These are phyloP conservation scores for Fusarium nematophilum DNA, from an alignment of 2,329 filamentous ascomycete genomes.

Conservation along the genomic window DNA sequence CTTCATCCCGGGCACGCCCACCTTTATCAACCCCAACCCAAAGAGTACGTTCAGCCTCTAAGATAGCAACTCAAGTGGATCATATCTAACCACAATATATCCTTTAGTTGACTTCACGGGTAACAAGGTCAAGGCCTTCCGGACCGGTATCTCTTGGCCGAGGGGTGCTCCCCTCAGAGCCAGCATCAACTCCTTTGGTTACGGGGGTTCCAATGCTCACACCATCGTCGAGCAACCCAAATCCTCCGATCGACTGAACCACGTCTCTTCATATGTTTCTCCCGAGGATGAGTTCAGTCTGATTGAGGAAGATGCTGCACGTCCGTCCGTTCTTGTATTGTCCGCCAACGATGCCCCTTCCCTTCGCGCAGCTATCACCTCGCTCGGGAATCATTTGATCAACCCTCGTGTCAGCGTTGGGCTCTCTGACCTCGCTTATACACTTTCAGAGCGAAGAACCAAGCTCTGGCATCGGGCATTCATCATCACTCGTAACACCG, in stretches of 20 bases:
- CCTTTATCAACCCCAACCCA: slow-evolving; percentile 51
- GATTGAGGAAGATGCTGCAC: background rate
- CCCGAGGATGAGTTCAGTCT: background rate
- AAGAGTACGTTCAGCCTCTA: slow-evolving; percentile 48
- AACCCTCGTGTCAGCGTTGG: slow-evolving; percentile 39
- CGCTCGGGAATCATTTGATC: slow-evolving; percentile 35
- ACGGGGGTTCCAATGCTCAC: slow-evolving; percentile 57
- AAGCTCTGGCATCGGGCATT: slow-evolving; percentile 38
- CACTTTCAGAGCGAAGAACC: slow-evolving; percentile 40
- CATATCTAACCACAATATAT: too few relatives aligned
- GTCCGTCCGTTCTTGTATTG: slow-evolving; percentile 19
- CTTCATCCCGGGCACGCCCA: slow-evolving; percentile 48
- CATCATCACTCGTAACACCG: slow-evolving; percentile 9
- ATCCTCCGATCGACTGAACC: slow-evolving; percentile 1
- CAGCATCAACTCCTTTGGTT: slow-evolving; percentile 57
- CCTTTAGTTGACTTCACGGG: background rate
- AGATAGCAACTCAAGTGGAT: background rate
- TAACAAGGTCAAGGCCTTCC: background rate
- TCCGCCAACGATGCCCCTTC: slow-evolving; percentile 30
- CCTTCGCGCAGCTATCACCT: slow-evolving; percentile 13
- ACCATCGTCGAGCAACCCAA: slow-evolving; percentile 46
- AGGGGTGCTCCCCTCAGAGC: slow-evolving; percentile 43
- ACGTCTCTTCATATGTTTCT: background rate
- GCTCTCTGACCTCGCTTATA: slow-evolving; percentile 44
- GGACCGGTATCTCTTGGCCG: slow-evolving; percentile 43